These are phyloP conservation scores for Pythium folliculosum DNA, from an alignment of 352 stramenopile genomes.

Conservation along the genomic window DNA sequence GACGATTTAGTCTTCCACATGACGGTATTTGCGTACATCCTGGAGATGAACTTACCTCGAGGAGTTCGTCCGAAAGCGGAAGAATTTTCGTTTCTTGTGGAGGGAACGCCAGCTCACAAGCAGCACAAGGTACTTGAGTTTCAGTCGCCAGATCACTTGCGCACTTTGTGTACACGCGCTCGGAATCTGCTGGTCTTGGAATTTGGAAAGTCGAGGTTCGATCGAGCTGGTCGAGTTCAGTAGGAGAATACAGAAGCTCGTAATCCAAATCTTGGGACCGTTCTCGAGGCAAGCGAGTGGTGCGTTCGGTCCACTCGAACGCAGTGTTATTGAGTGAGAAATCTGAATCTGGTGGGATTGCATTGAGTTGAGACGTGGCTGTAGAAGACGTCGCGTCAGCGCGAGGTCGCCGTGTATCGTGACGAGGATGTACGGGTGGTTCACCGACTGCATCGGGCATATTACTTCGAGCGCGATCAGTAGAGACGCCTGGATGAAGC, in stretches of 20 bases:
- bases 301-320: too few species aligned
- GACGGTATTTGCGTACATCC: background rate
- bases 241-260: background rate
- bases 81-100: background rate
- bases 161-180: background rate
- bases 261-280: too few species aligned
- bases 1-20: background rate
- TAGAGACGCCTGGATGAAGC: too few species aligned
- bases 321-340: too few species aligned
- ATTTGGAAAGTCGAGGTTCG: background rate
- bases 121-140: background rate
- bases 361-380: too few species aligned
- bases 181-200: background rate
- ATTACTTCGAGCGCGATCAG: too few species aligned
- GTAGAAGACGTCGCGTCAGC: too few species aligned
- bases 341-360: too few species aligned
- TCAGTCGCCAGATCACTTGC: background rate
- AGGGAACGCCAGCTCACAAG: slow-evolving; percentile 9
- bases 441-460: too few species aligned
- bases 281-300: too few species aligned
- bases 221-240: slow-evolving; percentile 7
- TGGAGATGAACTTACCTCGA: background rate
- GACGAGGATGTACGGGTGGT: too few species aligned
- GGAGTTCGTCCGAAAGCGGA: background rate
- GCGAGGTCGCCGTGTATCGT: too few species aligned